Percentiles rank a stretch among this genome's conserved stretches.
These are phyloP conservation scores for Ammopiptanthus mongolicus DNA, from an alignment of 306 rosid species.

Conservation along the genomic window DNA sequence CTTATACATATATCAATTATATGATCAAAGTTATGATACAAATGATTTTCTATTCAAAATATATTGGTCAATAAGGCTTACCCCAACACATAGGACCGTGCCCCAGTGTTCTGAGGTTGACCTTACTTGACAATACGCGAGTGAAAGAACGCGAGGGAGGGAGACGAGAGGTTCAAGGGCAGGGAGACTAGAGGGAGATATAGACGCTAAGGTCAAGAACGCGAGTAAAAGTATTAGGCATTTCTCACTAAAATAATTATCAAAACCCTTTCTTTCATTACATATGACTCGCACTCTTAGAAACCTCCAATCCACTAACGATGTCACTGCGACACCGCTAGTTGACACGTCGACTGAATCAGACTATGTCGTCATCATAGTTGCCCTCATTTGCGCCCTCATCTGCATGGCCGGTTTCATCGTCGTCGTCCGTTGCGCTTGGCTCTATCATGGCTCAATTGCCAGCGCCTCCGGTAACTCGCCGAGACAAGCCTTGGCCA, in stretches of 20 bases:
- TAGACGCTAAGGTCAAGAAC: too few relatives aligned
- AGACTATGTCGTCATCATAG: slow-evolving; percentile 65
- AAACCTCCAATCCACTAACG: slow-evolving; percentile 23
- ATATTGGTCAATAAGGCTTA: too few relatives aligned
- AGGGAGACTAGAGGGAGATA: too few relatives aligned
- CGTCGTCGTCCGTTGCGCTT: slow-evolving; percentile 71
- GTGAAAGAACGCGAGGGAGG: too few relatives aligned
- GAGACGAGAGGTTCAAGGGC: too few relatives aligned
- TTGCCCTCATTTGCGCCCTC: slow-evolving; percentile 68
- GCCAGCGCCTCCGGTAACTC: neutral
- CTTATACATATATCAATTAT: too few relatives aligned
- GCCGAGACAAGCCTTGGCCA: slow-evolving; percentile 30
- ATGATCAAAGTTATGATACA: too few relatives aligned
- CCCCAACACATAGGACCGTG: too few relatives aligned
- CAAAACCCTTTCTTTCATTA: neutral
- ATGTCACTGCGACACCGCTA: slow-evolving; percentile 46
- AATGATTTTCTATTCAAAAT: too few relatives aligned
- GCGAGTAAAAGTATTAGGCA: too few relatives aligned
- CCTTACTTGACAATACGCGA: too few relatives aligned
- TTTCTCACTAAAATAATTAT: neutral
- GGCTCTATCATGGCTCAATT: slow-evolving; percentile 46
- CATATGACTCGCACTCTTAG: slow-evolving; percentile 46
- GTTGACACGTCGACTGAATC: slow-evolving; percentile 45
- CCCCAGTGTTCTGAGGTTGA: too few relatives aligned
- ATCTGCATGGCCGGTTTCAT: slow-evolving; percentile 64